Evolutionary conservation across 2,329 filamentous ascomycete species (phyloP).

Genomic region (Aspergillus ochraceoroseus): DNA sequence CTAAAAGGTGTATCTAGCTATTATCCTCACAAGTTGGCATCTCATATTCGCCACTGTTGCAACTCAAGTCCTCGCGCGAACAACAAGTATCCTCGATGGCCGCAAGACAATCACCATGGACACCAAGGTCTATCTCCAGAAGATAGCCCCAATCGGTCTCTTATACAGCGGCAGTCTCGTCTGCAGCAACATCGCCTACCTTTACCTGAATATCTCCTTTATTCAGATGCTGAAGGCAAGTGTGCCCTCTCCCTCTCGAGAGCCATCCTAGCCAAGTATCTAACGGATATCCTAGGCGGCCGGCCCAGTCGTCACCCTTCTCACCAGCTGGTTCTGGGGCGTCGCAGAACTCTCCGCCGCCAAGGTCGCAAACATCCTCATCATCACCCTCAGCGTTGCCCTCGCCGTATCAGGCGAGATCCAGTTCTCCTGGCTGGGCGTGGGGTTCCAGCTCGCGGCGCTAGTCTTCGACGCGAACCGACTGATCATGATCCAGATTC

Average conservation of each 20-base stretch:
- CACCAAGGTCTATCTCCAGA: constrained; percentile 76
- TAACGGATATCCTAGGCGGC: constrained; percentile 60
- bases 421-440: constrained; percentile 63
- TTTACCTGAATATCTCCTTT: constrained; percentile 89
- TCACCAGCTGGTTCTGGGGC: constrained; percentile 78
- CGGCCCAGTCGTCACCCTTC: constrained; percentile 84
- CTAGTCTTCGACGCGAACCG: constrained; percentile 72
- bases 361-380: constrained; percentile 80
- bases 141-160: constrained; percentile 86
- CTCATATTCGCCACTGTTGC: constrained; percentile 81
- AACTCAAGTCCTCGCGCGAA: constrained; percentile 84
- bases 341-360: constrained; percentile 72
- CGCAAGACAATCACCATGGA: constrained; percentile 94
- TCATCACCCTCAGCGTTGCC: constrained; percentile 86
- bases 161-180: constrained; percentile 95
- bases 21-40: constrained; percentile 86
- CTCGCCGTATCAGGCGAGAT: constrained; percentile 91
- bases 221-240: constrained; percentile 96
- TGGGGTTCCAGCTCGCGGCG: constrained; percentile 63
- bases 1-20: constrained; percentile 27
- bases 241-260: constrained; percentile 24
- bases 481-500: constrained; percentile 73
- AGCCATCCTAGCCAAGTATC: not conserved
- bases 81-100: constrained; percentile 79
- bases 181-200: constrained; percentile 88